Base-by-base conservation (phyloP, 2,329 filamentous ascomycete genomes). In the Hypoxylon sp. region DNA sequence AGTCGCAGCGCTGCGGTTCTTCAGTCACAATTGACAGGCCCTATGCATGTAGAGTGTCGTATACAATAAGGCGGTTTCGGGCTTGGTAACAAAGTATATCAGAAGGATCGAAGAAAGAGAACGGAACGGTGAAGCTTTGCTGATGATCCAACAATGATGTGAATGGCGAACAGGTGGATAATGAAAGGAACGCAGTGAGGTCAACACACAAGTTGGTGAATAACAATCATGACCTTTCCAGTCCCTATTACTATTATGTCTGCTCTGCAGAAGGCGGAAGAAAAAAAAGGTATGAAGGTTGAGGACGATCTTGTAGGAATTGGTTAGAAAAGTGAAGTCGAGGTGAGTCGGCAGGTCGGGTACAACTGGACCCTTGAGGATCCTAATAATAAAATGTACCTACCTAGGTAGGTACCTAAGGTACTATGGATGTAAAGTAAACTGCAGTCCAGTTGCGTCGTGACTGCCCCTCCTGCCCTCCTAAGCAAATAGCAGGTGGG, bases 251-350 rank as follows among this genome's bases (percentile, higher is more conserved):
- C 53, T 57, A 61, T 45, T 57, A 54, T 48, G 43, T 67, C 64
- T 69, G 67, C 67, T 56, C 67, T 69, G 67, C 67, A 69, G 67
- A 64, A 52, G 55, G 47, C 16, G 25, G 52, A 57, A 56, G 23
- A 47, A 51, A 19, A 61, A n/a, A 56, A 25, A 63, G 29, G 37
- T 47, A 63, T 34, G 63, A 48, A 58, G 19, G 16, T 52, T 27
- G 19, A 55, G 27, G 61, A 58, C 45, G 53, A 53, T 51, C 51
- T 32, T 53, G 39, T 58, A 45, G 58, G 62, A 55, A 52, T 50
- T 43, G 50, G 51, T 34, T 25, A 56, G 52, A 54, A 60, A 61
- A 54, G 30, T 63, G 53, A 67, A 64, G 59, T 66, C 46, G 59
- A 51, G 55, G 52, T 43, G 45, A 65, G 23, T 54, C 58, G 58